A percentile compares a stretch with the other conserved stretches of the same genome.
phyloP scores from a whole-genome alignment of 495 filamentous ascomycete genomes.

The Penicillium canescens region DNA sequence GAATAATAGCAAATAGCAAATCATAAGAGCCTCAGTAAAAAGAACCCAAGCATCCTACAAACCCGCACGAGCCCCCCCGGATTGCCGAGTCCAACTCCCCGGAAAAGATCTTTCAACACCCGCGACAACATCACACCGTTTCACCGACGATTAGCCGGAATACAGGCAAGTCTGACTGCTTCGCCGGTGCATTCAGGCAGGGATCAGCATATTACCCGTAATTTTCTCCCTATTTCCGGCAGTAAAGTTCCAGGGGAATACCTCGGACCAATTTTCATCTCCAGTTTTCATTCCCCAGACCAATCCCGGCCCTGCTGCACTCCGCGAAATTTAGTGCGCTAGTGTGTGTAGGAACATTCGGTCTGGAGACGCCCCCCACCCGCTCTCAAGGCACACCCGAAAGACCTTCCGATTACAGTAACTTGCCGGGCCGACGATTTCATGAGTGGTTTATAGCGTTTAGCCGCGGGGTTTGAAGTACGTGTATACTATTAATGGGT shows the following conservation, averaged over 20 bases:
- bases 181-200: background rate
- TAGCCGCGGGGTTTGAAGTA: too few species aligned
- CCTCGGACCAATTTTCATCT: background rate
- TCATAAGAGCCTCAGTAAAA: background rate
- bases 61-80: background rate
- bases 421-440: too few species aligned
- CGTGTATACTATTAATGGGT: too few species aligned
- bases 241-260: background rate
- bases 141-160: slow-evolving; percentile 1
- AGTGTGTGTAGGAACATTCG: too few species aligned
- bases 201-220: slow-evolving; percentile 1
- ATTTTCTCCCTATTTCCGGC: background rate
- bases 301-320: too few species aligned
- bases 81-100: background rate
- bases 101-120: background rate
- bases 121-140: background rate
- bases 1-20: background rate
- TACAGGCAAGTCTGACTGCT: background rate
- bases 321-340: too few species aligned
- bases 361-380: too few species aligned
- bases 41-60: background rate
- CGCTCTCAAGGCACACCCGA: too few species aligned
- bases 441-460: too few species aligned
- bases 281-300: too few species aligned
- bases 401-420: too few species aligned